Base-by-base conservation (phyloP, 139 green algal species). In the Coccomyxa sp. region DNA sequence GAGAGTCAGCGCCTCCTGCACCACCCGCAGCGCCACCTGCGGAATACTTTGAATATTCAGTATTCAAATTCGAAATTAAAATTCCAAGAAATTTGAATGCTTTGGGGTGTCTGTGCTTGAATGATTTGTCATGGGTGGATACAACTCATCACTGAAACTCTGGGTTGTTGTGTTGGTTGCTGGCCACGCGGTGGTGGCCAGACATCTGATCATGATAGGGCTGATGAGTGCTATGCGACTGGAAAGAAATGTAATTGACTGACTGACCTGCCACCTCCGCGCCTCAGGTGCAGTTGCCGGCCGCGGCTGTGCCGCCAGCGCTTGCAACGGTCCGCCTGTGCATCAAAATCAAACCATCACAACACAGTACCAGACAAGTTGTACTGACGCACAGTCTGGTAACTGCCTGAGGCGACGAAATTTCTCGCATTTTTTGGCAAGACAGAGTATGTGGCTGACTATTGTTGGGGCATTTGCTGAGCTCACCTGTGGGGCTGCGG, bases 1-100 rank as follows among this genome's bases (percentile, higher is more conserved):
- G 11, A 82, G 58, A 0, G 60, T 75, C 32, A 82, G 58, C 0
- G 79, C 79, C 27, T 82, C 79, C 58, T 82, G 79, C 57, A 25
- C 79, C 0, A 82, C 16, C 79, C 58, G 79, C 58, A 82, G 79
- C 79, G 31, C 58, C 17, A 21, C 77, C 15, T 38, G 38, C 17
- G 77, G 4, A 74, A 9, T 27, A 10, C 66, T 27, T 23, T 3
- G 3, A 51, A 51, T 51, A 51, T 11, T 11, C 38, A 51, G 7
- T 51, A 51, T 11, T 51, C 38, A 51, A 51, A 51, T 51, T 51
- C 7, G 7, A 51, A 51, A n/a, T n/a, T n/a, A 23, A 27, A 23
- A 10, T 74, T 27, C 21, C 21, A 23, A 23, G 66, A 30, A 23
- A 27, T 9, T 74, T 74, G 66, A 27, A 74, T 30, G 66, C 66